Base-by-base conservation (phyloP, 2,329 filamentous ascomycete species). In the Leptographium lundbergii region DNA sequence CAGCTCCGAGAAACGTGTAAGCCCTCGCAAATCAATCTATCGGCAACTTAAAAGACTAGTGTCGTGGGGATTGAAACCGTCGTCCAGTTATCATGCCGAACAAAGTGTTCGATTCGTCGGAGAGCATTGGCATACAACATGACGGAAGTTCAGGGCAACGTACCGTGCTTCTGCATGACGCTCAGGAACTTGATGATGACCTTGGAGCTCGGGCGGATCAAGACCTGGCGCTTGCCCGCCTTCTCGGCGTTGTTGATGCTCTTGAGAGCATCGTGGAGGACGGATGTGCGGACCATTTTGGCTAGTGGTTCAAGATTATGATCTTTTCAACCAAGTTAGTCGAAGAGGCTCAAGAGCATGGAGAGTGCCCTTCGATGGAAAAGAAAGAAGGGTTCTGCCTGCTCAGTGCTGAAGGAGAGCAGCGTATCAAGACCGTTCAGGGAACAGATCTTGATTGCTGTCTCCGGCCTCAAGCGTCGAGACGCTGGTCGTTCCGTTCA, bases 1-100 rank as follows among this genome's bases (percentile, higher is more conserved):
- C 34, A 57, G 56, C 78, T 88, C 84, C 81, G 87, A 86, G 85
- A 90, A 61, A 95, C 87, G 88, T 96, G 91, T 96, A 95, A 96
- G 91, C 84, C 86, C 86, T 86, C 86, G 86, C 84, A 75, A 34
- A 57, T 88, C 79, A 75, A 94, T 99, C 78, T 99, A 88, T 95
- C 94, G 92, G 90, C 85, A 85, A 95, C 85, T 97, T 97, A 99
- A 97, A 99, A 90, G 91, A 90, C 92, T 90, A 85, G 87, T 82
- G 86, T 87, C 89, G 91, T 96, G 76, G 80, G 74, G 67, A 75
- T 82, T 84, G 84, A 87, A 86, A 92, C 86, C 85, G 84, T 90
- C 86, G 87, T 89, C 92, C 96, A 99, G 94, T 97, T 97, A 97
- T 97, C 90, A 96, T 88, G 87, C 91, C 92, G 94, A 94, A 86